Percentiles rank a stretch among this genome's conserved stretches.
Conservation (phyloP, 192 early-diverging fungal genomes). For the Phlyctochytrium planicorne region DNA sequence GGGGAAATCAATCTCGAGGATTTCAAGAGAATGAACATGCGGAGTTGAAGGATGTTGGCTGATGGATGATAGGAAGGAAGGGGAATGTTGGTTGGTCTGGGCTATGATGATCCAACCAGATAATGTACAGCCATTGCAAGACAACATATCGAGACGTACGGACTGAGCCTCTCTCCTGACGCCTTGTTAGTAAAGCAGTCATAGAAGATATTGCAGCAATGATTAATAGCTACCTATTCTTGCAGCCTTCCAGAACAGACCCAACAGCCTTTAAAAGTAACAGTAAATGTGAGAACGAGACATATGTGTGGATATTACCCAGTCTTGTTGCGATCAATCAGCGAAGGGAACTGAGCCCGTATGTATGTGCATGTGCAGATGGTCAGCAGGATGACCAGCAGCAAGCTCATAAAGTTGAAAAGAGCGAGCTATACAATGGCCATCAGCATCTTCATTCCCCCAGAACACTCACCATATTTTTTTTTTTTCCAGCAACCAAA, state of each 20-base stretch:
- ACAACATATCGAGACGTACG: constrained; percentile 91
- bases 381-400: constrained; percentile 85
- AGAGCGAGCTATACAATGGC: constrained; percentile 59
- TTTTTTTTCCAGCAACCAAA: too few species aligned
- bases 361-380: constrained; percentile 99
- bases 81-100: too few species aligned
- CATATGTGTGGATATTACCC: constrained; percentile 39
- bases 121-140: constrained; percentile 70
- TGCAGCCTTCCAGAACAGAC: constrained; percentile 94
- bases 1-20: constrained; percentile 44
- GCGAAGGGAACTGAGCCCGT: constrained; percentile 80
- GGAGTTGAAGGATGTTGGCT: too few species aligned
- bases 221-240: constrained; percentile 67
- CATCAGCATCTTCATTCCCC: too few species aligned
- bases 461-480: too few species aligned
- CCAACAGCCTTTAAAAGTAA: constrained; percentile 54
- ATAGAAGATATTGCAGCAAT: neutral
- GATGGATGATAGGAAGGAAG: neutral
- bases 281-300: neutral
- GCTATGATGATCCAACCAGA: constrained; percentile 17
- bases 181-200: constrained; percentile 7
- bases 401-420: constrained; percentile 92
- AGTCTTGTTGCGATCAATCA: constrained; percentile 86
- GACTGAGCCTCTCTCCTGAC: constrained; percentile 87
- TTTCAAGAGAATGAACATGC: constrained; percentile 45